Percentiles rank a stretch among this genome's conserved stretches.
These are phyloP conservation scores for Microbotryum violaceum DNA, from an alignment of 1,284 basidiomycete species.

Conservation along the genomic window DNA sequence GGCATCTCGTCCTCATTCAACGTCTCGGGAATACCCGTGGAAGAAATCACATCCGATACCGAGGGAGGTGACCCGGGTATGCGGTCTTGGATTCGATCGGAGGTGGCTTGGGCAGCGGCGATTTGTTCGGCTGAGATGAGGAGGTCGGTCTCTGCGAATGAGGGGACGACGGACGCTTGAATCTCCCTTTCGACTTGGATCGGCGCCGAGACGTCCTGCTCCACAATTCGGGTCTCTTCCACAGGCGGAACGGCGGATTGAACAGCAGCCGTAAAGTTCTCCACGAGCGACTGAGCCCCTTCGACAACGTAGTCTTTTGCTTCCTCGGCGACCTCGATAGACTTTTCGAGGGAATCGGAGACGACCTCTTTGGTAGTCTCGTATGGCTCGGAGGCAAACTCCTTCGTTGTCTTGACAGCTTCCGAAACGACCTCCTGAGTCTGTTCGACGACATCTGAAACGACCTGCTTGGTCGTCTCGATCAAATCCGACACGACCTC, in stretches of 20 bases:
- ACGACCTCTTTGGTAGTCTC: background rate
- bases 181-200: no score
- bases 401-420: conserved; percentile 4
- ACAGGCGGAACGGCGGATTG: background rate
- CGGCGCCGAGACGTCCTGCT: no score
- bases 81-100: conserved; percentile 5
- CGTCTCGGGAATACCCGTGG: background rate
- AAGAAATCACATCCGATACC: background rate
- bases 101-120: background rate
- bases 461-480: background rate
- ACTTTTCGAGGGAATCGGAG: background rate
- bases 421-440: conserved; percentile 3
- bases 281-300: background rate
- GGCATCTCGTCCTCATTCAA: conserved; percentile 7
- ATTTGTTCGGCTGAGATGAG: conserved; percentile 9
- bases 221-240: no score
- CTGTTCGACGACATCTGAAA: conserved; percentile 9
- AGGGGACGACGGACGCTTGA: background rate
- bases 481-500: background rate
- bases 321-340: background rate
- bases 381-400: background rate
- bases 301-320: background rate
- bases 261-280: background rate
- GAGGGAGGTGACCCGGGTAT: conserved; percentile 1
- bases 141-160: conserved; percentile 12